Conservation (phyloP, 2,329 filamentous ascomycete species). For the Aspergillus proliferans region DNA sequence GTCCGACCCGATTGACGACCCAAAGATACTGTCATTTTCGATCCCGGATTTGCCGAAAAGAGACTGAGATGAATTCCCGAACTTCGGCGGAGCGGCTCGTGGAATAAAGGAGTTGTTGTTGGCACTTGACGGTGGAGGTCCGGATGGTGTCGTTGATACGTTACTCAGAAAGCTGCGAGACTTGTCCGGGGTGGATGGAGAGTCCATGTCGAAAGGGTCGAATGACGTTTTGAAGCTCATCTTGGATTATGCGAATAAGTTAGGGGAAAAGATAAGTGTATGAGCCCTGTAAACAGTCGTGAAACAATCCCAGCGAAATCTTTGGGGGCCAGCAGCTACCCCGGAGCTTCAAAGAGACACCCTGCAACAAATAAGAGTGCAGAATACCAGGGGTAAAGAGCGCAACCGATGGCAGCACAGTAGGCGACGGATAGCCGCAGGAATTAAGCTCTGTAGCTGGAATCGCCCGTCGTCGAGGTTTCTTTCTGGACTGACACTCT, state of each 20-base stretch:
- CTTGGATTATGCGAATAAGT: constrained; percentile 5
- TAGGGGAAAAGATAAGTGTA: not conserved
- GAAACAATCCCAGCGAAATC: not conserved
- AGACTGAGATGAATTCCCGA: constrained; percentile 32
- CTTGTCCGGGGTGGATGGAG: constrained; percentile 36
- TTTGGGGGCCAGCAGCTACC: not conserved
- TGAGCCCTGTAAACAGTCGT: not conserved
- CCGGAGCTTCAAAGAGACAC: not conserved
- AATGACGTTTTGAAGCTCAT: constrained; percentile 33
- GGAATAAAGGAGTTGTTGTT: constrained; percentile 51
- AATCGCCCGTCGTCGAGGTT: not conserved
- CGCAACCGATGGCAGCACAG: not conserved
- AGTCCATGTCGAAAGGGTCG: constrained; percentile 21
- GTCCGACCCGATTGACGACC: constrained; percentile 31
- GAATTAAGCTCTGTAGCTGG: not conserved
- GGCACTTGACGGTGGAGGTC: constrained; percentile 44
- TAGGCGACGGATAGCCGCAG: not conserved
- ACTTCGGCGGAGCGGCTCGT: constrained; percentile 33
- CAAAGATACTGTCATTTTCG: constrained; percentile 31
- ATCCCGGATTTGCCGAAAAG: constrained; percentile 33
- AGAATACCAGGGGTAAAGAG: not conserved
- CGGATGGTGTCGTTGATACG: constrained; percentile 54
- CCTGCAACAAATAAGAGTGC: not conserved
- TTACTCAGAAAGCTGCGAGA: constrained; percentile 31
- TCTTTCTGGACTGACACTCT: not conserved